These are phyloP conservation scores for Rhizopogon roseolus DNA, from an alignment of 768 basidiomycete genomes.

Conservation along the genomic window DNA sequence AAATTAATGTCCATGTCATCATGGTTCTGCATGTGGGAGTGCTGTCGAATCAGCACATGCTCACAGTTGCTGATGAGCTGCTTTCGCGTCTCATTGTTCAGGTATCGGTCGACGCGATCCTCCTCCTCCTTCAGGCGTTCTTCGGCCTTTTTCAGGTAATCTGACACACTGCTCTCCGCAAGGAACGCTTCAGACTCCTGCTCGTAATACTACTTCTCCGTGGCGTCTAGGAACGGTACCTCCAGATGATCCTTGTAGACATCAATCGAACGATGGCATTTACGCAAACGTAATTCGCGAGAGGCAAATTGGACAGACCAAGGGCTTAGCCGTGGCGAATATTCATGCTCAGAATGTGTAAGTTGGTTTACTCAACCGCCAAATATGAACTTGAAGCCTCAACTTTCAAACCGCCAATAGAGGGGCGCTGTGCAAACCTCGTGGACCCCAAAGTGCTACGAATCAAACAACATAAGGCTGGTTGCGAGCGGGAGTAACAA, in stretches of 20 bases:
- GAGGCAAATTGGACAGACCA: no score
- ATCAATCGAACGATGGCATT: no score
- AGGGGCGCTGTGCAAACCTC: no score
- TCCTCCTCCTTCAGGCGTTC: constrained; percentile 91
- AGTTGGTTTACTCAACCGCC: no score
- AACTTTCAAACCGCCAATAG: no score
- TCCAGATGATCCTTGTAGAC: constrained; percentile 93
- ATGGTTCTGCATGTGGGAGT: constrained; percentile 81
- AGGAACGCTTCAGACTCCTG: constrained; percentile 90
- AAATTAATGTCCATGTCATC: constrained; percentile 88
- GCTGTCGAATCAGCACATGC: constrained; percentile 84
- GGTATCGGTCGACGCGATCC: constrained; percentile 89
- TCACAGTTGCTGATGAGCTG: constrained; percentile 81
- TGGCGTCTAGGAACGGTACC: constrained; percentile 79
- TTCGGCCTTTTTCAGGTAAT: constrained; percentile 94
- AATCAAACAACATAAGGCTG: no score
- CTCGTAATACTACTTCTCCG: constrained; percentile 88
- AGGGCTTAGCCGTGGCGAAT: no score
- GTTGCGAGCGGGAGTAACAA: no score
- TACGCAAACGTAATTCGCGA: no score
- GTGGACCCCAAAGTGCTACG: no score
- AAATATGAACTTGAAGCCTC: no score
- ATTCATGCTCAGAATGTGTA: no score
- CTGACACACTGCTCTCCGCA: constrained; percentile 82
- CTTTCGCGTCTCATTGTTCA: constrained; percentile 86